These are phyloP conservation scores for Boletus sp. DNA, from an alignment of 768 basidiomycete genomes.

Conservation along the genomic window DNA sequence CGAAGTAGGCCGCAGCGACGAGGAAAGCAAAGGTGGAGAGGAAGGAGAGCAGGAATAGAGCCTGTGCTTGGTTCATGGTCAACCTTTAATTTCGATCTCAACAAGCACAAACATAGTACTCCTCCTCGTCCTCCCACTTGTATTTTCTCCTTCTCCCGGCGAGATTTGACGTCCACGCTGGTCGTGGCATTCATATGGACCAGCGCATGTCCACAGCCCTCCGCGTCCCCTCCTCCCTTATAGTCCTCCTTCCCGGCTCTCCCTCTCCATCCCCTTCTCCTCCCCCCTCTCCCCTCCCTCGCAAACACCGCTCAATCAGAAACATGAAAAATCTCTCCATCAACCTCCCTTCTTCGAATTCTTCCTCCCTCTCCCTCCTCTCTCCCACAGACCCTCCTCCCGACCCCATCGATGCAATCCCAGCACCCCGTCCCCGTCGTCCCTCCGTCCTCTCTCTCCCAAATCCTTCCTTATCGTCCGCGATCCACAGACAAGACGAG, in stretches of 20 bases:
- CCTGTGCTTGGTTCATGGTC: constrained; percentile 47
- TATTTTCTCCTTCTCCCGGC: constrained; percentile 15
- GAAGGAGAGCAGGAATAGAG: constrained; percentile 55
- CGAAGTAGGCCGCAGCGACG: constrained; percentile 40
- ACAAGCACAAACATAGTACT: constrained; percentile 12
- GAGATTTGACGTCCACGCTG: constrained; percentile 32
- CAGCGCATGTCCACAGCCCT: constrained; percentile 49
- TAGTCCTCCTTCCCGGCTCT: constrained; percentile 30
- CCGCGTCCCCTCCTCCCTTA: constrained; percentile 54
- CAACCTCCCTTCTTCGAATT: constrained; percentile 58
- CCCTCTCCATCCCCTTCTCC: neutral
- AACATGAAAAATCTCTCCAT: constrained; percentile 81
- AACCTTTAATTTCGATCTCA: neutral
- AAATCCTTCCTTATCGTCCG: constrained; percentile 44
- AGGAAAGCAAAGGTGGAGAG: constrained; percentile 47
- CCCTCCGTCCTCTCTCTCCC: constrained; percentile 74
- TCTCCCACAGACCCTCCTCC: constrained; percentile 35
- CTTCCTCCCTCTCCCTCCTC: constrained; percentile 51
- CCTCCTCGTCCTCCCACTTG: constrained; percentile 1
- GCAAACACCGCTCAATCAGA: constrained; percentile 46
- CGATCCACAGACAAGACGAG: constrained; percentile 64
- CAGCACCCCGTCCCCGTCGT: constrained; percentile 49
- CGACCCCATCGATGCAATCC: constrained; percentile 33
- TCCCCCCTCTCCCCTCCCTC: constrained; percentile 29
- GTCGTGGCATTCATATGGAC: constrained; percentile 33